A percentile compares a stretch with the other conserved stretches of the same genome.
phyloP scores from a whole-genome alignment of 2,329 filamentous ascomycete genomes.

The Colletotrichum echinochloae region DNA sequence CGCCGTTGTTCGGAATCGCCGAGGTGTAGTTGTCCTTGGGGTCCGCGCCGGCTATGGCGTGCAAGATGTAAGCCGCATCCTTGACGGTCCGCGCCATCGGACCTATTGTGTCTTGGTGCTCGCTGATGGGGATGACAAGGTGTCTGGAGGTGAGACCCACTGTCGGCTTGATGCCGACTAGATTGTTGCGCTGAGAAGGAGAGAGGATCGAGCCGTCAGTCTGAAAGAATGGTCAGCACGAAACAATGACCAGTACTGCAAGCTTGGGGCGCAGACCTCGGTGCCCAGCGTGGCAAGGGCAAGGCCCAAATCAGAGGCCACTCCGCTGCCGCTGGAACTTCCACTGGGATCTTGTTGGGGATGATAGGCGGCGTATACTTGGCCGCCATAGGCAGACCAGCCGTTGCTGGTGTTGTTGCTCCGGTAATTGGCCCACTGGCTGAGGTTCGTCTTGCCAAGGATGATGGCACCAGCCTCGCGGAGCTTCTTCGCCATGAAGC shows the following conservation, averaged over 20 bases:
- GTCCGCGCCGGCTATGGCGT: slow-evolving; percentile 73
- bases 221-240: slow-evolving; percentile 45
- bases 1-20: slow-evolving; percentile 68
- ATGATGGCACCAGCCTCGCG: slow-evolving; percentile 70
- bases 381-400: slow-evolving; percentile 73
- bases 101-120: slow-evolving; percentile 73
- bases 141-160: slow-evolving; percentile 72
- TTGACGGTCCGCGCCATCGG: slow-evolving; percentile 71
- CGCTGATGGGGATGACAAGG: slow-evolving; percentile 73
- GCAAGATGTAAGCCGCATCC: slow-evolving; percentile 71
- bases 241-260: slow-evolving; percentile 27
- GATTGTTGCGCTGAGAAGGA: slow-evolving; percentile 64
- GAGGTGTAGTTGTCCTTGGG: slow-evolving; percentile 70
- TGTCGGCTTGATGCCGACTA: slow-evolving; percentile 76
- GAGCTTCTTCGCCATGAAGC: slow-evolving; percentile 68
- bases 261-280: slow-evolving; percentile 60
- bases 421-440: slow-evolving; percentile 73
- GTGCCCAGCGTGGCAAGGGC: slow-evolving; percentile 70
- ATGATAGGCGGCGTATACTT: slow-evolving; percentile 71
- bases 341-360: slow-evolving; percentile 71
- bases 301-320: slow-evolving; percentile 69
- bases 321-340: slow-evolving; percentile 71
- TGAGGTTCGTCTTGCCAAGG: slow-evolving; percentile 72
- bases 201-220: slow-evolving; percentile 72
- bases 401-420: slow-evolving; percentile 69